Percentiles rank a stretch among this genome's conserved stretches.
Conservation (phyloP, 176 grass and related monocot species). For the Poa annua region DNA sequence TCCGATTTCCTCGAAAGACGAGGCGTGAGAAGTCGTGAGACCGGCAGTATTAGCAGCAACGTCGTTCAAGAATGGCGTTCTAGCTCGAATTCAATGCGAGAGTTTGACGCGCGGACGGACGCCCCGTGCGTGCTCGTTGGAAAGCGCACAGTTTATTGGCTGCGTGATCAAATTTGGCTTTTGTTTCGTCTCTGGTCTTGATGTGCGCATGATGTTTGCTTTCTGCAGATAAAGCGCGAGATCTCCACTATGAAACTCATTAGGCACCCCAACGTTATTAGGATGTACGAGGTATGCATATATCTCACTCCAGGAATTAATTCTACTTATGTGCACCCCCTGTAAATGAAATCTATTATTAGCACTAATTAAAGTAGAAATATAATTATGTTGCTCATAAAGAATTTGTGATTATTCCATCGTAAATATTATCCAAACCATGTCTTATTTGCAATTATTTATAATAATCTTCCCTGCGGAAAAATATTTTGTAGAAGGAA, state of each 20-base stretch:
- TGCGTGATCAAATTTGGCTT: neutral
- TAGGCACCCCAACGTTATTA: slow-evolving; percentile 92
- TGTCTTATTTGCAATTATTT: neutral
- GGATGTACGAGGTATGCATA: slow-evolving; percentile 79
- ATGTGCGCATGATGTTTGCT: slow-evolving; percentile 16
- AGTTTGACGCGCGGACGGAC: slow-evolving; percentile 30
- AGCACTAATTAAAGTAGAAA: neutral
- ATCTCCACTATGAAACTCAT: slow-evolving; percentile 99
- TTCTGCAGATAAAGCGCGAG: slow-evolving; percentile 90
- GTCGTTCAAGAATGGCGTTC: slow-evolving; percentile 2
- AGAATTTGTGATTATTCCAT: neutral
- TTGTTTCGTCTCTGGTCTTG: neutral
- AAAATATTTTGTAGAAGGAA: neutral
- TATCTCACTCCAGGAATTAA: slow-evolving; percentile 11
- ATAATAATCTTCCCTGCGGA: neutral
- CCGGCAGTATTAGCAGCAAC: neutral
- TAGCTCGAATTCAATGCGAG: neutral
- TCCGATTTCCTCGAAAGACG: neutral
- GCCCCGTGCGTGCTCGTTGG: slow-evolving; percentile 25
- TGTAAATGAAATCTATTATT: neutral
- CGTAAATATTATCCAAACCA: neutral
- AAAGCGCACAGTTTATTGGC: slow-evolving; percentile 7
- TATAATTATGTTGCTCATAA: too few species aligned
- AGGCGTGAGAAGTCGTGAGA: neutral
- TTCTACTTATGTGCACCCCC: neutral